phyloP scores from a whole-genome alignment of 2,329 filamentous ascomycete genomes.

The Calonectria crousiana region DNA sequence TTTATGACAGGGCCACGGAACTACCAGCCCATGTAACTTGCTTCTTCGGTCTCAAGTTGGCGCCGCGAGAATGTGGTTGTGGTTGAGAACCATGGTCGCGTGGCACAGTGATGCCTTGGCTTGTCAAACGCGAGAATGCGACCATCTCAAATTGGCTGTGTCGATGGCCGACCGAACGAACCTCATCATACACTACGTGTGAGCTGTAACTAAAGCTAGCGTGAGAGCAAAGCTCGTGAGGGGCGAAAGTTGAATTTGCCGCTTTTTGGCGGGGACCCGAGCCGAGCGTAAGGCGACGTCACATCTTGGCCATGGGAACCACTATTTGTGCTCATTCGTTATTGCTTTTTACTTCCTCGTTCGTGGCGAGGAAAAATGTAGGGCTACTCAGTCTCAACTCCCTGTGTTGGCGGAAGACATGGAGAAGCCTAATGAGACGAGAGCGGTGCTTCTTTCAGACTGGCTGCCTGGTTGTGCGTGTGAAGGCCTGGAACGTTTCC shows the following conservation, averaged over 20 bases:
- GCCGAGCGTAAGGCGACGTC: background rate
- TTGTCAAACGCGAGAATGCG: constrained; percentile 4
- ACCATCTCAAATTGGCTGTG: constrained; percentile 3
- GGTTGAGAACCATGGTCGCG: background rate
- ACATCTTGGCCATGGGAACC: background rate
- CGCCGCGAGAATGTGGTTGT: background rate
- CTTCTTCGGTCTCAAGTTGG: background rate
- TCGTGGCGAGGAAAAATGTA: background rate
- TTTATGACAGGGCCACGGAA: background rate
- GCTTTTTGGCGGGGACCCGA: background rate
- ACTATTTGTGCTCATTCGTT: background rate
- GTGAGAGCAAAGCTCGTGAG: constrained; percentile 8
- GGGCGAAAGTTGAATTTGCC: background rate
- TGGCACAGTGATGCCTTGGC: constrained; percentile 12
- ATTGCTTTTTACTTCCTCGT: background rate
- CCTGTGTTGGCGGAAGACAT: background rate
- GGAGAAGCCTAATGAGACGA: background rate
- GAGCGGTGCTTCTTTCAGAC: background rate
- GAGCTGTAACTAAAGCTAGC: constrained; percentile 13
- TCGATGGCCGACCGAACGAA: constrained; percentile 9
- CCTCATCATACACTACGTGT: background rate
- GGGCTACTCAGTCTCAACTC: no score
- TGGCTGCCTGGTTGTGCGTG: background rate
- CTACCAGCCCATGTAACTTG: background rate
- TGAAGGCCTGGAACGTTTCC: background rate